Conservation (phyloP, 192 early-diverging fungal genomes). For the Coemansia sp. region DNA sequence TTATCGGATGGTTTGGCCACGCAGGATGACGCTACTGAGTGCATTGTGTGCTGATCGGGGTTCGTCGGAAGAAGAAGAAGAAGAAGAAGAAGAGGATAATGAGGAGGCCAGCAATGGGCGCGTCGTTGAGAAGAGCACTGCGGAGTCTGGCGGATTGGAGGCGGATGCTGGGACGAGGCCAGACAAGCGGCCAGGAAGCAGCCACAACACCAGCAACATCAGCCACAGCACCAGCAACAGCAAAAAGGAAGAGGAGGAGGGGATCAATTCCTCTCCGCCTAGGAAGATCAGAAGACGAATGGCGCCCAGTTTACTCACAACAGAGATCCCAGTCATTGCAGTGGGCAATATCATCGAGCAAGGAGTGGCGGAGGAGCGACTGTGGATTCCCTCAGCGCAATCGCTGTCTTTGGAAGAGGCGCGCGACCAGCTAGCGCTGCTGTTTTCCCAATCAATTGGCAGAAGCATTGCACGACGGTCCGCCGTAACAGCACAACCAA, state of each 20-base stretch:
- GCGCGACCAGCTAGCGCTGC: not conserved
- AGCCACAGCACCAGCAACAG: not conserved
- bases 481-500: no score
- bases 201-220: not conserved
- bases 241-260: not conserved
- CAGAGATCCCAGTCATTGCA: slow-evolving; percentile 1
- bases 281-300: slow-evolving; percentile 10
- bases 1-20: not conserved
- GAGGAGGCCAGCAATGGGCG: not conserved
- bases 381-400: not conserved
- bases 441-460: slow-evolving; percentile 1
- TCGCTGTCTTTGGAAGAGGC: not conserved
- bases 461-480: not conserved
- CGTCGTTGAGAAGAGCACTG: not conserved
- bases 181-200: not conserved
- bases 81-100: not conserved
- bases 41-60: not conserved
- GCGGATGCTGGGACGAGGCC: no score
- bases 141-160: not conserved
- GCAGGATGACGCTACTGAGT: not conserved
- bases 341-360: slow-evolving; percentile 21
- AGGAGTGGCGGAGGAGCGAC: not conserved
- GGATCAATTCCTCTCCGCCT: not conserved
- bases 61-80: not conserved
- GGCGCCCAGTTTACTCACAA: slow-evolving; percentile 17